These are phyloP conservation scores for Epichloe brachyelytri DNA, from an alignment of 2,329 filamentous ascomycete genomes.

Conservation along the genomic window DNA sequence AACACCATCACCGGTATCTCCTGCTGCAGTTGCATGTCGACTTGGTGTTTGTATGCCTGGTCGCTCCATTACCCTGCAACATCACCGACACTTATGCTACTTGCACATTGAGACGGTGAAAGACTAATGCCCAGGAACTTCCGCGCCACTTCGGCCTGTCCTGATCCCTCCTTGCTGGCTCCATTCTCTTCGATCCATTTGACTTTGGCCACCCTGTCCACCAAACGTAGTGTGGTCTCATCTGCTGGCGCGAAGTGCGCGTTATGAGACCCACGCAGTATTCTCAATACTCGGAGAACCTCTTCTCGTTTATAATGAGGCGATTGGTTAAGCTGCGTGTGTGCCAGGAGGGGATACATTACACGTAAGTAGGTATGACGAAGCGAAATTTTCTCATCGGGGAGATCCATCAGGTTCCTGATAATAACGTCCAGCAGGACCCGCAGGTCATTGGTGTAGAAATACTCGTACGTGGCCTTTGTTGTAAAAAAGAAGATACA, in stretches of 20 bases:
- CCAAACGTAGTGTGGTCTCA: conserved; percentile 65
- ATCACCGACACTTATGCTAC: conserved; percentile 62
- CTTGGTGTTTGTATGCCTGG: conserved; percentile 74
- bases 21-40: conserved; percentile 30
- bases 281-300: conserved; percentile 59
- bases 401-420: conserved; percentile 89
- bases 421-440: conserved; percentile 94
- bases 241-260: conserved; percentile 71
- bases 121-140: conserved; percentile 61
- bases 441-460: conserved; percentile 93
- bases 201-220: conserved; percentile 61
- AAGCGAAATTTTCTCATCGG: conserved; percentile 63
- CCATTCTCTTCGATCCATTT: conserved; percentile 46
- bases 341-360: conserved; percentile 75
- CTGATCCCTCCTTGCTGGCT: conserved; percentile 20
- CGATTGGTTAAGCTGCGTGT: conserved; percentile 78
- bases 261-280: conserved; percentile 52
- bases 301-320: conserved; percentile 89
- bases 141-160: conserved; percentile 35
- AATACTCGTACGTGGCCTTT: conserved; percentile 85
- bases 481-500: conserved; percentile 97
- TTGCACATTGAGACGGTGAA: conserved; percentile 50
- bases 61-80: conserved; percentile 69
- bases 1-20: conserved; percentile 6
- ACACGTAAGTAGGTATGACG: conserved; percentile 93